Base-by-base conservation (phyloP, 441 rosid species). In the Macaranga tanarius region DNA sequence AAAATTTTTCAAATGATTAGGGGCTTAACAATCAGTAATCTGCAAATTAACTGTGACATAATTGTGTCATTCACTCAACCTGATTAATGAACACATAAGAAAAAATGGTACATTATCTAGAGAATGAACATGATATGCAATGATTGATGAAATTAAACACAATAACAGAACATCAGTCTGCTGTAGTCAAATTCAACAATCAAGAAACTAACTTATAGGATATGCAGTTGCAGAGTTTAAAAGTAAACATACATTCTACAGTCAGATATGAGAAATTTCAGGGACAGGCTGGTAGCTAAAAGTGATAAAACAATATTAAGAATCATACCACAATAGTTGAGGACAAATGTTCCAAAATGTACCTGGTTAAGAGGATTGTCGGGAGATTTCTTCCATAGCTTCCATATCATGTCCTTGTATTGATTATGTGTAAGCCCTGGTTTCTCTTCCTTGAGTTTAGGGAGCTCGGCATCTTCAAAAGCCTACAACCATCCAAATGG, bases 321-420 rank as follows among this genome's bases (percentile, higher is more conserved):
- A 55, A 11, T 58, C 65, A 52, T 55, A 44, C 45, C 45, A 38
- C 3, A 28, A 61, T 31, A 62, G 54, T 50, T 65, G 62, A 65
- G 71, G 26, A 44, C 26, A 45, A 13, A 47, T 52, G 51, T 25
- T 55, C 65, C 28, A 38, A 44, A 20, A 23, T 55, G 23, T 59
- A 85, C 99, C 93, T 92, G 97, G 83, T 95, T 95, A 67, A 92
- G 96, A 65, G 98, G 99, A 77, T 95, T 95, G 77, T 95, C 99
- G 0, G 98, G 97, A 64, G 99, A 95, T 82, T 95, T 95, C 88
- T 95, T 95, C 98, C 99, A 95, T 69, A 91, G 78, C 84, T 95
- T 95, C 99, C 99, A 95, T 79, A 95, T 83, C 92, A 95, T 78
- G 83, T 89, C 99, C 84, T 90, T 95, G 88, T 95, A 95, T 73